Percentiles rank a stretch among this genome's conserved stretches.
Conservation (phyloP, 768 basidiomycete species). For the Fistulinella prunicolor region DNA sequence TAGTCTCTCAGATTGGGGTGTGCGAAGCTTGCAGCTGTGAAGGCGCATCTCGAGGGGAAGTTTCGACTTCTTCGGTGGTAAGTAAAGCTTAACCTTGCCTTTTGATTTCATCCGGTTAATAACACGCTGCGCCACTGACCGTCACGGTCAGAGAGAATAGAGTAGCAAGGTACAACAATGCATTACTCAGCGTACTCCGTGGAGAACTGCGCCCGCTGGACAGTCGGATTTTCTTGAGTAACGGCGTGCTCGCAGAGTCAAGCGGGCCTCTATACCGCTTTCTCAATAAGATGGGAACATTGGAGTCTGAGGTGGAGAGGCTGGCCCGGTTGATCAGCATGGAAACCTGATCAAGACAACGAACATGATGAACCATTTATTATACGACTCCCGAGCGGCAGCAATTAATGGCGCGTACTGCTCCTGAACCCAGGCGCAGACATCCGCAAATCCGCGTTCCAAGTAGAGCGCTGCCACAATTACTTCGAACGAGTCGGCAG, state of each 20-base stretch:
- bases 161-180: background rate
- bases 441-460: slow-evolving; percentile 37
- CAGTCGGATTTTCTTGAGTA: slow-evolving; percentile 20
- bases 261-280: slow-evolving; percentile 12
- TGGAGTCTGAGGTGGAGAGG: slow-evolving; percentile 1
- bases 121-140: slow-evolving; percentile 26
- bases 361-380: slow-evolving; percentile 20
- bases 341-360: background rate
- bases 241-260: slow-evolving; percentile 4
- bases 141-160: slow-evolving; percentile 4
- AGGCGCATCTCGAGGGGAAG: slow-evolving; percentile 17
- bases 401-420: slow-evolving; percentile 39
- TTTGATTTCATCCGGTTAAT: slow-evolving; percentile 28
- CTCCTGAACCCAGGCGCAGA: slow-evolving; percentile 38
- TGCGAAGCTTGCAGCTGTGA: slow-evolving; percentile 8
- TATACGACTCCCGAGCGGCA: slow-evolving; percentile 28
- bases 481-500: slow-evolving; percentile 47
- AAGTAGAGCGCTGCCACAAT: slow-evolving; percentile 43
- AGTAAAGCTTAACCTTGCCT: slow-evolving; percentile 22
- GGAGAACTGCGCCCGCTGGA: slow-evolving; percentile 17
- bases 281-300: slow-evolving; percentile 1
- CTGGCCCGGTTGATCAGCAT: slow-evolving; percentile 15
- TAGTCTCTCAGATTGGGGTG: background rate
- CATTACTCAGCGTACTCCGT: slow-evolving; percentile 22
- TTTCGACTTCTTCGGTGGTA: slow-evolving; percentile 15